phyloP scores from a whole-genome alignment of 2,329 filamentous ascomycete species.

The Mycogone perniciosa region DNA sequence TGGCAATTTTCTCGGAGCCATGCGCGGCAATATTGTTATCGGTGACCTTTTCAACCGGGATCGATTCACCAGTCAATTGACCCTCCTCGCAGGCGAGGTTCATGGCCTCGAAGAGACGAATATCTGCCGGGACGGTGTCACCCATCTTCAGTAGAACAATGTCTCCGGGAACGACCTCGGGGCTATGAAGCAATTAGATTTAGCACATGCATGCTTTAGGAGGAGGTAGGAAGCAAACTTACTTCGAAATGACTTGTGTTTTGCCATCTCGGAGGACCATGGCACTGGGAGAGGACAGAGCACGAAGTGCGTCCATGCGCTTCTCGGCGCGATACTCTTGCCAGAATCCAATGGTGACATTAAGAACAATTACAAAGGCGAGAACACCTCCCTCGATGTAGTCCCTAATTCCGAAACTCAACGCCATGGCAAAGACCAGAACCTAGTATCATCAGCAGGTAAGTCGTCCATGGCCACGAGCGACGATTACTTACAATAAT shows the following conservation, averaged over 20 bases:
- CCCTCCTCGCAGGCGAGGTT: slow-evolving; percentile 76
- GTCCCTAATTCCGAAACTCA: slow-evolving; percentile 60
- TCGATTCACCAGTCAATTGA: slow-evolving; percentile 68
- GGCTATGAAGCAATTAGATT: slow-evolving; percentile 31
- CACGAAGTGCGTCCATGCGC: slow-evolving; percentile 58
- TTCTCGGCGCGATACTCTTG: slow-evolving; percentile 60
- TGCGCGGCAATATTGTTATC: slow-evolving; percentile 41
- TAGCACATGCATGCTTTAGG: background rate
- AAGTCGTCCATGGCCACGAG: background rate
- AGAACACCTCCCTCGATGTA: slow-evolving; percentile 64
- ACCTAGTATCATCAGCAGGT: slow-evolving; percentile 42
- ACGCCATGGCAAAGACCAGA: slow-evolving; percentile 69
- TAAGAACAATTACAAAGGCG: slow-evolving; percentile 60
- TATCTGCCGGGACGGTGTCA: slow-evolving; percentile 67
- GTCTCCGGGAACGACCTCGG: slow-evolving; percentile 65
- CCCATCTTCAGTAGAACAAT: slow-evolving; percentile 62
- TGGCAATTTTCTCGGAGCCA: slow-evolving; percentile 40
- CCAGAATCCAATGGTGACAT: slow-evolving; percentile 62
- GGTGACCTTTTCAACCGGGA: slow-evolving; percentile 61
- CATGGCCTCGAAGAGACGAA: slow-evolving; percentile 65
- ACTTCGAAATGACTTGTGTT: slow-evolving; percentile 52
- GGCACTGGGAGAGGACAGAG: slow-evolving; percentile 57
- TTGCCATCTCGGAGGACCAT: slow-evolving; percentile 56
- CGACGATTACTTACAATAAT: slow-evolving; percentile 49
- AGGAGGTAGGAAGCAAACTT: slow-evolving; percentile 23